Conservation (phyloP, 306 rosid genomes). For the Rosa rugosa region DNA sequence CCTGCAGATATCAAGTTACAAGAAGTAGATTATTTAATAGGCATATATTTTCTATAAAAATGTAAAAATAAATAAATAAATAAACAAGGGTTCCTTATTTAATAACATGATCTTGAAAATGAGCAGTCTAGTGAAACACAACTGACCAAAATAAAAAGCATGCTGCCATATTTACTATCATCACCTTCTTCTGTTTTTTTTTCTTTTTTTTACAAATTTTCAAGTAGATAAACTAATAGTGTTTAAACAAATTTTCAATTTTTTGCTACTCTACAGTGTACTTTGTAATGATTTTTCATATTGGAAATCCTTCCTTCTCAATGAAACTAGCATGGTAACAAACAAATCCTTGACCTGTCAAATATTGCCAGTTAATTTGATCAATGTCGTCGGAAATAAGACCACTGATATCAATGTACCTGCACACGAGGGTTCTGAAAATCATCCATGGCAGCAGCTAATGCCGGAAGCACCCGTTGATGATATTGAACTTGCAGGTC, state of each 20-base stretch:
- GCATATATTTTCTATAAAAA: neutral
- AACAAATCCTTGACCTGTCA: neutral
- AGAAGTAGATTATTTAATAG: constrained; percentile 8
- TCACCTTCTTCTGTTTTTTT: neutral
- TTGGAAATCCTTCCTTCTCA: neutral
- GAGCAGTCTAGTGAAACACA: neutral
- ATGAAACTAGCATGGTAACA: neutral
- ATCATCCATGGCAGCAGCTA: constrained; percentile 95
- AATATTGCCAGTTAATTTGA: neutral
- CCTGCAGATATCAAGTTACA: constrained; percentile 46
- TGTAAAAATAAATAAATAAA: neutral
- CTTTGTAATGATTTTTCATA: neutral
- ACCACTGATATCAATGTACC: constrained; percentile 40
- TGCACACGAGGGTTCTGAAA: constrained; percentile 97
- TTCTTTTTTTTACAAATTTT: neutral
- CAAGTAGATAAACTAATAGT: neutral
- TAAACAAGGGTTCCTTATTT: neutral
- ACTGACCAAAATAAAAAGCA: neutral
- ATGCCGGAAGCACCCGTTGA: constrained; percentile 80
- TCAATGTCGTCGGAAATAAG: neutral
- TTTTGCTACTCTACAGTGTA: neutral
- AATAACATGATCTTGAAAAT: neutral
- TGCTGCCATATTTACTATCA: neutral
- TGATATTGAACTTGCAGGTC: constrained; percentile 91
- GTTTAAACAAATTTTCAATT: neutral